phyloP scores from a whole-genome alignment of 78 protist species.

The Dictyostelium citrinum region DNA sequence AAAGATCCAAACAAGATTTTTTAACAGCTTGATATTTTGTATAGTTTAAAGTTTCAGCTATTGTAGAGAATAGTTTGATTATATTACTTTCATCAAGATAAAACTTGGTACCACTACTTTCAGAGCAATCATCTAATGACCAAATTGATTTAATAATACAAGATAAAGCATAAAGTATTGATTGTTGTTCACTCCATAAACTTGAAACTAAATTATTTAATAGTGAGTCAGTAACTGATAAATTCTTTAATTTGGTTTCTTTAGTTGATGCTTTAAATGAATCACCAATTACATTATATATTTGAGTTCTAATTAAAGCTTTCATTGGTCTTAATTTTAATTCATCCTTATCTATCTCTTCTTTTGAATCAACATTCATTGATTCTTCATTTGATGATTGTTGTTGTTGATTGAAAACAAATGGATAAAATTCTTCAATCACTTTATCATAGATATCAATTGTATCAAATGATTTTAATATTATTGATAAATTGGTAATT shows the following conservation, averaged over 20 bases:
- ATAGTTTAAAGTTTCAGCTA: background rate
- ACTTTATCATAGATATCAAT: constrained; percentile 46
- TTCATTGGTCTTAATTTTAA: constrained; percentile 53
- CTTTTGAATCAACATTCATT: background rate
- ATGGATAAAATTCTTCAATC: constrained; percentile 31
- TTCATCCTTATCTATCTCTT: constrained; percentile 49
- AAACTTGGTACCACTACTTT: background rate
- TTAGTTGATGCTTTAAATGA: constrained; percentile 5
- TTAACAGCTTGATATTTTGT: constrained; percentile 50
- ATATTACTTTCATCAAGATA: background rate
- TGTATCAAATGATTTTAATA: constrained; percentile 25
- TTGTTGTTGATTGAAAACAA: background rate
- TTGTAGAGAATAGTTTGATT: background rate
- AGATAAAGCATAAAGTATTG: constrained; percentile 20
- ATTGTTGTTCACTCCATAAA: constrained; percentile 66
- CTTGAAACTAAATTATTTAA: background rate
- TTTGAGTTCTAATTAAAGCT: constrained; percentile 19
- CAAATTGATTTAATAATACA: background rate
- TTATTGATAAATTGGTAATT: constrained; percentile 13
- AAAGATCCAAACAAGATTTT: constrained; percentile 4
- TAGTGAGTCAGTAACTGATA: background rate
- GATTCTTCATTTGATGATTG: background rate
- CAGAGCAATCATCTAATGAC: background rate
- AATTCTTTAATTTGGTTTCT: constrained; percentile 8
- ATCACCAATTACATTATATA: constrained; percentile 38